Conservation (phyloP, 768 basidiomycete genomes). For the Hypsizygus marmoreus region DNA sequence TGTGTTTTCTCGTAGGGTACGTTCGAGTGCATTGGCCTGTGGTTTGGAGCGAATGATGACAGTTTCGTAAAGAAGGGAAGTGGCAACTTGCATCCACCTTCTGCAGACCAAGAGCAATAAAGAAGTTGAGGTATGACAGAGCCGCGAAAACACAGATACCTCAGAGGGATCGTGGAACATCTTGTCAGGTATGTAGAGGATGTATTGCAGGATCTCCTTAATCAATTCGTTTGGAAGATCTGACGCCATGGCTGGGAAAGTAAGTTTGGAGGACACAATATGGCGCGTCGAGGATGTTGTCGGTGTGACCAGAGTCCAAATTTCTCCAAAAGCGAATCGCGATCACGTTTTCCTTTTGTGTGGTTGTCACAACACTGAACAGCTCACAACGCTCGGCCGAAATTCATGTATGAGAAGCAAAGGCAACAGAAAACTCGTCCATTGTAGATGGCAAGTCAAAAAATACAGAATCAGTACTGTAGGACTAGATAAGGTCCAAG, state of each 20-base stretch:
- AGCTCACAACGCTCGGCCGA: too few relatives aligned
- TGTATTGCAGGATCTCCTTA: slow-evolving; percentile 21
- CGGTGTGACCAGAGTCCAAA: too few relatives aligned
- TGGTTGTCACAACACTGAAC: too few relatives aligned
- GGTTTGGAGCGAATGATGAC: slow-evolving; percentile 26
- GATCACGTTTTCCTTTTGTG: too few relatives aligned
- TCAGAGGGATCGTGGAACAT: slow-evolving; percentile 13
- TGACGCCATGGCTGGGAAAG: neutral
- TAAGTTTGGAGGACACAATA: too few relatives aligned
- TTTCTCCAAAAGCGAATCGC: too few relatives aligned
- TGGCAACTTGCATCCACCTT: slow-evolving; percentile 27
- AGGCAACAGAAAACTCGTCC: too few relatives aligned
- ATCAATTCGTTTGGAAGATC: slow-evolving; percentile 24
- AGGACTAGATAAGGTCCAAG: too few relatives aligned
- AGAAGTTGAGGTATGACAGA: slow-evolving; percentile 17
- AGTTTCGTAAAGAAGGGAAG: slow-evolving; percentile 25
- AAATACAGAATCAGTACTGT: too few relatives aligned
- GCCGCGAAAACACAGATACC: slow-evolving; percentile 14
- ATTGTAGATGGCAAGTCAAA: too few relatives aligned
- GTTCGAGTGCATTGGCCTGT: slow-evolving; percentile 25
- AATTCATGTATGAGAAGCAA: too few relatives aligned
- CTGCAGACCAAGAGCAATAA: slow-evolving; percentile 24
- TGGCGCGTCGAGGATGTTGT: too few relatives aligned
- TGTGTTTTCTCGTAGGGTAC: slow-evolving; percentile 12
- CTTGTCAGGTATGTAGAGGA: slow-evolving; percentile 19